These are phyloP conservation scores for Paxillus involutus DNA, from an alignment of 768 basidiomycete genomes.

Conservation along the genomic window DNA sequence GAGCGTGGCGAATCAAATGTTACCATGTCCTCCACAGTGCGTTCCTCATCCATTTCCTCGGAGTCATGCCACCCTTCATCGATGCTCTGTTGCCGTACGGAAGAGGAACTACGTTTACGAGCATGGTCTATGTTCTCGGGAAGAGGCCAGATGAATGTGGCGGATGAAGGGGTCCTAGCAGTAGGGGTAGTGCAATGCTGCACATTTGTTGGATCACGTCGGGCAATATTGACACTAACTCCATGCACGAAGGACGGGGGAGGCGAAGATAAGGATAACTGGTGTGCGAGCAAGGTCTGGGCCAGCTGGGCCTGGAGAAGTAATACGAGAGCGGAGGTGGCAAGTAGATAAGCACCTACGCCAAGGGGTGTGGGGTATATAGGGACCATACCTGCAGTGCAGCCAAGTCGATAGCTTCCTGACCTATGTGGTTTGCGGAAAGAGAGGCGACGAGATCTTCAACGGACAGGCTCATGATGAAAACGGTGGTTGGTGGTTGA, in stretches of 20 bases:
- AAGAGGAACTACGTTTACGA: conserved; percentile 29
- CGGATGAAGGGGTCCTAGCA: conserved; percentile 33
- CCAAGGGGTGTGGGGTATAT: conserved; percentile 17
- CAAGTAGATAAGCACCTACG: conserved; percentile 15
- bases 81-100: conserved; percentile 20
- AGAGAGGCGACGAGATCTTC: conserved; percentile 53
- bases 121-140: conserved; percentile 22
- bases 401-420: conserved; percentile 52
- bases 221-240: conserved; percentile 17
- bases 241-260: conserved; percentile 18
- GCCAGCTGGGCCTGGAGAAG: conserved; percentile 42
- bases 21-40: conserved; percentile 47
- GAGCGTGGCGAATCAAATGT: conserved; percentile 31
- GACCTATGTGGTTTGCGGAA: conserved; percentile 48
- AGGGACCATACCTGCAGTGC: conserved; percentile 40
- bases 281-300: conserved; percentile 41
- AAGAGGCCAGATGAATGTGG: conserved; percentile 30
- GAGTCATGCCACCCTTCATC: conserved; percentile 30
- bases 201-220: conserved; percentile 33
- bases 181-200: conserved; percentile 44
- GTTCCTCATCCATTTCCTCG: conserved; percentile 46
- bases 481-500: background rate
- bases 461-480: conserved; percentile 44
- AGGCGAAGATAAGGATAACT: conserved; percentile 20
- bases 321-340: background rate